phyloP scores from a whole-genome alignment of 306 rosid species.

The Prosopis cineraria region DNA sequence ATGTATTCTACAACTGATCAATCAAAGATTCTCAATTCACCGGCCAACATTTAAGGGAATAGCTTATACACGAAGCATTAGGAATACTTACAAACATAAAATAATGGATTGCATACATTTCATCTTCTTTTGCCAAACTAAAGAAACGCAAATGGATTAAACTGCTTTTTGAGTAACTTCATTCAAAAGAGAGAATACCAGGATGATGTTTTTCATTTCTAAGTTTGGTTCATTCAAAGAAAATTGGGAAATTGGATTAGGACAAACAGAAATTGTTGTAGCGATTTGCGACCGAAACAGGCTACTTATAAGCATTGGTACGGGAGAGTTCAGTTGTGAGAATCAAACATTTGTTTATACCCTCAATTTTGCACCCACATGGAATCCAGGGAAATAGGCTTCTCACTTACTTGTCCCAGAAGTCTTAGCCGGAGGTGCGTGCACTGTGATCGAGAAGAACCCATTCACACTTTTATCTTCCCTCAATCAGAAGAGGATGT shows the following conservation, averaged over 20 bases:
- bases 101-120: neutral
- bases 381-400: slow-evolving; percentile 70
- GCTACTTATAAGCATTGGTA: too few relatives aligned
- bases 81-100: neutral
- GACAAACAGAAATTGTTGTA: neutral
- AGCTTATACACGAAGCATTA: too few relatives aligned
- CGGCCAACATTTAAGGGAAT: slow-evolving; percentile 4
- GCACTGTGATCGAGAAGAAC: too few relatives aligned
- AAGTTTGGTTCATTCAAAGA: neutral
- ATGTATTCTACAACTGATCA: slow-evolving; percentile 34
- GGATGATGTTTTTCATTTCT: neutral
- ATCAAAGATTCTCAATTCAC: slow-evolving; percentile 24
- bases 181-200: neutral
- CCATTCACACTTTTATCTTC: too few relatives aligned
- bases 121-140: slow-evolving; percentile 37
- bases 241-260: neutral
- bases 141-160: slow-evolving; percentile 27
- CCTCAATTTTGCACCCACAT: slow-evolving; percentile 65
- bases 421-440: slow-evolving; percentile 64
- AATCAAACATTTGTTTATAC: slow-evolving; percentile 36
- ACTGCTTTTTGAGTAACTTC: neutral
- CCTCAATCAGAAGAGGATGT: too few relatives aligned
- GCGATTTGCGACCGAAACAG: neutral
- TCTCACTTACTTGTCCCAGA: slow-evolving; percentile 64
- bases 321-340: slow-evolving; percentile 13